Conservation (phyloP, 1,284 basidiomycete species). For the Ceratobasidium sp. region DNA sequence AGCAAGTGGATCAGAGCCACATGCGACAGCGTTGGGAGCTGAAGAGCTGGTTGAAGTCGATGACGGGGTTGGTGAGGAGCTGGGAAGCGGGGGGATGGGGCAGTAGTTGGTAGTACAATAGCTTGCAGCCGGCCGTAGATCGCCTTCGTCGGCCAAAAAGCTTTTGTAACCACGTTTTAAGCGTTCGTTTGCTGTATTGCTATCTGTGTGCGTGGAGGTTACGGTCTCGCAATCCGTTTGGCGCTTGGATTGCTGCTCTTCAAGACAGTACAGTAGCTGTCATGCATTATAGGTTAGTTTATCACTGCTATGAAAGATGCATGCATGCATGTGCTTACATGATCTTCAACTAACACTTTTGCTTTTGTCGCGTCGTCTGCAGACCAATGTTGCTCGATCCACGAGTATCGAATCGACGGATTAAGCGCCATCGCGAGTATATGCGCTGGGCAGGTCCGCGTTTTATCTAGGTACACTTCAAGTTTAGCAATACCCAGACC, state of each 20-base stretch:
- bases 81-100: not conserved
- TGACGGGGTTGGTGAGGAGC: not conserved
- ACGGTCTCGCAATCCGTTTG: not conserved
- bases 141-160: slow-evolving; percentile 11
- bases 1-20: too few relatives aligned
- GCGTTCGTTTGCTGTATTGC: not conserved
- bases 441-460: not conserved
- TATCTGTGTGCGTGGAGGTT: not conserved
- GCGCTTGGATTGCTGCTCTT: slow-evolving; percentile 10
- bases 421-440: slow-evolving; percentile 43
- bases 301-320: not conserved
- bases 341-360: not conserved
- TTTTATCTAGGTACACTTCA: slow-evolving; percentile 30
- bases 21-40: too few relatives aligned
- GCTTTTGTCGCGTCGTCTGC: slow-evolving; percentile 3
- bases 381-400: slow-evolving; percentile 42
- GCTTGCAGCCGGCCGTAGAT: slow-evolving; percentile 6
- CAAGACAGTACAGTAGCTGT: not conserved
- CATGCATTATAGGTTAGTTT: not conserved
- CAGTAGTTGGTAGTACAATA: not conserved
- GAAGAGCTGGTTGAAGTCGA: too few relatives aligned
- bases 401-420: slow-evolving; percentile 20
- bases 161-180: not conserved
- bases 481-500: slow-evolving; percentile 25
- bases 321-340: slow-evolving; percentile 3